Base-by-base conservation (phyloP, 257 asterid species). In the Solanum appendiculatum region DNA sequence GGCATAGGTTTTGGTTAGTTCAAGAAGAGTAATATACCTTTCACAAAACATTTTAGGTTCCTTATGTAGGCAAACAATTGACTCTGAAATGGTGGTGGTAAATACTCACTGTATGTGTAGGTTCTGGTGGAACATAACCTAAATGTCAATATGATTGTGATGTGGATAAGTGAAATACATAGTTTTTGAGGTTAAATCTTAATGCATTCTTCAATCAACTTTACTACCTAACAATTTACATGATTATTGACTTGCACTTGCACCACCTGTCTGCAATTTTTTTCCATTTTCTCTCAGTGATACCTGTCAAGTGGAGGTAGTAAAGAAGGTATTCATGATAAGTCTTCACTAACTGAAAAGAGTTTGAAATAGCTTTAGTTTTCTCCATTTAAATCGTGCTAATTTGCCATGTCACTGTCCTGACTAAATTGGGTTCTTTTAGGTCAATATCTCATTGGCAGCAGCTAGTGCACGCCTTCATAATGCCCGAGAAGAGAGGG, bases 371-470 rank as follows among this genome's bases (percentile, higher is more conserved):
- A 46, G 42, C 63, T 80, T 1, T 80, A 46, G 1, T 16, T 18
- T 15, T 80, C 21, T 46, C 83, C 58, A 75, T 39, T 39, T 9
- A 9, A 80, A 5, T 46, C 29, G 64, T 80, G 27, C 66, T 80
- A 80, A 80, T 80, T 77, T 80, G 0, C 29, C 66, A 5, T 80
- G 42, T 80, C 23, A 29, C 18, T 16, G 29, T 80, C 11, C 42
- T 80, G 85, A 6, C 20, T 80, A 80, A 80, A 29, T 68, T 29
- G 85, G 85, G 66, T 80, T 18, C 40, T 18, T 48, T 77, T 84
- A 96, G 99, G 99, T 97, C 89, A 96, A 96, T 91, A 92, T 85
- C 90, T 93, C 98, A 84, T 91, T 97, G 93, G 93, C 98, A 92
- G 94, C 98, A 83, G 98, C 92, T 86, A 93, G 91, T 92, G 95